Evolutionary conservation across 2,329 filamentous ascomycete species (phyloP), one percentile per base, ranked within the genome.

Genomic region (Penicillium sp.): DNA sequence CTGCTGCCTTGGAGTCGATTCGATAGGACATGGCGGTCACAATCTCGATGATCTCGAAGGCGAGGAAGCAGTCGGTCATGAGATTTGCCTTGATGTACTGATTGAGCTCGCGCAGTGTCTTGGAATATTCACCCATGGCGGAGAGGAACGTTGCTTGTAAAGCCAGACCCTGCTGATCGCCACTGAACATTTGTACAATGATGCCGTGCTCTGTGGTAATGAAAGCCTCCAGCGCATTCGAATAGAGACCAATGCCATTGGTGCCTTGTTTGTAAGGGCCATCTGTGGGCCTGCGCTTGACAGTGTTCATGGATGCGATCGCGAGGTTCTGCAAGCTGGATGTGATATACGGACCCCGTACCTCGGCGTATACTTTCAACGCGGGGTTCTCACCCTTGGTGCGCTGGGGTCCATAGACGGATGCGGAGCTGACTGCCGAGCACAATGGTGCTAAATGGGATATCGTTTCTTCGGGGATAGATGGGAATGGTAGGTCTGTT

Each of bases 41-140:
- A 56, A 97, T 90, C 66, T 96, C 93, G 31, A 95, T 90, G 31
- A 97, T 90, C 70, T 99, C 94, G 71, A 96, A 99, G 7, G 92
- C 92, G 46, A 99, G 83, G 71, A 91, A 97, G 74, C 93, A 97
- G 72, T 99, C 94, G 0, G 91, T 96, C 62, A 86, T 84, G 38
- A 97, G 78, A 68, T 97, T 92, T 39, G 83, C 79, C 69, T 92
- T 92, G 73, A 97, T 92, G 67, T 97, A 92, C 47, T 85, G 83
- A 71, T 97, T 97, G 31, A 99, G 81, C 67, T 97, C 93, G 27
- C 90, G 86, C 50, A 97, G 75, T 0, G 94, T 97, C 63, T 91
- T 87, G 5, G 89, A 86, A 63, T 97, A 89, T 66, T 96, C 92
- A 7, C 86, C 83, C 56, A 99, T 80, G 11, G 92, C 84, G 32